A percentile compares a stretch with the other conserved stretches of the same genome.
phyloP scores from a whole-genome alignment of 495 filamentous ascomycete species.

The Penicillium cinerascens region DNA sequence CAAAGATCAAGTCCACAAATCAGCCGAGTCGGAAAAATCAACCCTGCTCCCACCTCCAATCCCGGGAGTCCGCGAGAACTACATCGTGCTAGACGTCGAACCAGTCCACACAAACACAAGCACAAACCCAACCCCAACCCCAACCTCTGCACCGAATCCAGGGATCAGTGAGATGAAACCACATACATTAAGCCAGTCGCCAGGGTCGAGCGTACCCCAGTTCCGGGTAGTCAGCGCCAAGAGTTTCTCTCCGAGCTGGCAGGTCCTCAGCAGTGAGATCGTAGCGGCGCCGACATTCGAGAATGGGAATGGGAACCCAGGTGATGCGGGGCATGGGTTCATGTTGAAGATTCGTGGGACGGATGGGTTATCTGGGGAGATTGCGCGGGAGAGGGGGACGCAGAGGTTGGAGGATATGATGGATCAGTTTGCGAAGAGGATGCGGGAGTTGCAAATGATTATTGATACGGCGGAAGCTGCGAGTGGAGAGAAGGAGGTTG shows the following conservation, averaged over 20 bases:
- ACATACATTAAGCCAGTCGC: conserved; percentile 17
- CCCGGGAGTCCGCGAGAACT: conserved; percentile 42
- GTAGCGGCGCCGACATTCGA: conserved; percentile 58
- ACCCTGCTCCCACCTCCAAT: conserved; percentile 37
- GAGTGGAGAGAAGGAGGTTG: background rate
- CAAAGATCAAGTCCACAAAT: conserved; percentile 14
- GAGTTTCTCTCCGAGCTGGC: conserved; percentile 52
- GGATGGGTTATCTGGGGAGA: conserved; percentile 25
- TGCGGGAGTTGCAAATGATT: conserved; percentile 47
- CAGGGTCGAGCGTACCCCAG: conserved; percentile 32
- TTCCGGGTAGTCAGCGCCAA: conserved; percentile 46
- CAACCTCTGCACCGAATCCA: conserved; percentile 3
- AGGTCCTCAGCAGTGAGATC: conserved; percentile 48
- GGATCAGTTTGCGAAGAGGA: conserved; percentile 64
- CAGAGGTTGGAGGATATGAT: conserved; percentile 53
- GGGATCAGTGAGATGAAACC: conserved; percentile 2
- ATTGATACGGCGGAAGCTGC: conserved; percentile 35
- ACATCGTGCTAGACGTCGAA: conserved; percentile 43
- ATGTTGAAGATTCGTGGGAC: conserved; percentile 70
- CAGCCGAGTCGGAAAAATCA: conserved; percentile 11
- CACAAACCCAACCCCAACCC: conserved; percentile 4
- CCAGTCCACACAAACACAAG: conserved; percentile 8
- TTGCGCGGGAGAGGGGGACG: conserved; percentile 30
- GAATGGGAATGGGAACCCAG: conserved; percentile 34
- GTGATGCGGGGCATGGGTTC: conserved; percentile 33